Conservation (phyloP, 192 early-diverging fungal genomes). For the Rhizophagus sp. region DNA sequence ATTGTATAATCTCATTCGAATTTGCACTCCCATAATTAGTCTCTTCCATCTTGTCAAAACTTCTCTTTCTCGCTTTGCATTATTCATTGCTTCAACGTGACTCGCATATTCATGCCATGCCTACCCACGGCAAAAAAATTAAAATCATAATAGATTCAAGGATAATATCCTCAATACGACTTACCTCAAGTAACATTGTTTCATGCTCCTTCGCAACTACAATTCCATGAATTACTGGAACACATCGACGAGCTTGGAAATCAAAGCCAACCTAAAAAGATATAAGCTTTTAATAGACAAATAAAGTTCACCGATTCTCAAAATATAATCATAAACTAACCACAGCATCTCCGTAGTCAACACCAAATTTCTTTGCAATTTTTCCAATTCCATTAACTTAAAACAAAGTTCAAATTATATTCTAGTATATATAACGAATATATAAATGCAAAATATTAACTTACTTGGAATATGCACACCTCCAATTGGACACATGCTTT, state of each 20-base stretch:
- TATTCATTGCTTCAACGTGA: conserved; percentile 19
- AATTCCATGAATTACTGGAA: conserved; percentile 68
- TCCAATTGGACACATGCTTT: conserved; percentile 82
- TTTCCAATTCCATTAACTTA: conserved; percentile 57
- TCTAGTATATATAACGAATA: neutral
- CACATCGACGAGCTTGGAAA: conserved; percentile 56
- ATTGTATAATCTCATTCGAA: conserved; percentile 52
- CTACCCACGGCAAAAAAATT: conserved; percentile 22
- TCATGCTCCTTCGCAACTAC: conserved; percentile 64
- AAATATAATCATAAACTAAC: conserved; percentile 50
- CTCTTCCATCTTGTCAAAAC: conserved; percentile 56
- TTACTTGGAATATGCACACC: conserved; percentile 69
- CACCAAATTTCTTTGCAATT: conserved; percentile 72
- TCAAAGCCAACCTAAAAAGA: conserved; percentile 69
- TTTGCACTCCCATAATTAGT: conserved; percentile 50
- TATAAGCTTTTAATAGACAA: neutral
- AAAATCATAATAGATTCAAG: conserved; percentile 19
- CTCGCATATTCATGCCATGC: conserved; percentile 39
- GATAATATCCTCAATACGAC: conserved; percentile 20
- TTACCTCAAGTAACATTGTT: conserved; percentile 59
- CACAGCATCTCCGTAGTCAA: conserved; percentile 84
- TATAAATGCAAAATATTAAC: conserved; percentile 5
- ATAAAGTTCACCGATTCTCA: neutral
- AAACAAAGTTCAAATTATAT: conserved; percentile 8
- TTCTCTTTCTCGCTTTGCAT: conserved; percentile 45